Evolutionary conservation across 192 early-diverging fungal species (phyloP), one percentile per base, ranked within the genome.

Genomic region (Coemansia aciculifera): DNA sequence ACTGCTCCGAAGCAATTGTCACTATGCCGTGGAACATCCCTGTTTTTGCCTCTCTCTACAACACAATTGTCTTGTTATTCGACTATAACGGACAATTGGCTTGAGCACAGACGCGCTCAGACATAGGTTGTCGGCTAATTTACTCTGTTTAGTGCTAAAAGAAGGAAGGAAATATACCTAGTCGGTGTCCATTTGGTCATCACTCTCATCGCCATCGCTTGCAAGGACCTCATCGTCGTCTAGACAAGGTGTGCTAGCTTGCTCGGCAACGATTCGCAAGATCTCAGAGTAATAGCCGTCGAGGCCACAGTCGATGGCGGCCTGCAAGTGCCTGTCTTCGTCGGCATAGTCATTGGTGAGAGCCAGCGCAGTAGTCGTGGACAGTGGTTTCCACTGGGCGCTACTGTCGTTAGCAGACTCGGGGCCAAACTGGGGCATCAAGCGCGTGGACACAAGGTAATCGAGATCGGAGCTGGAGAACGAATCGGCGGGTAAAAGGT

Each of bases 211-310:
- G 39, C 65, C 32, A 44, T 68, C 51, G 29, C 59, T 29, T 23
- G 6, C 64, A 48, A 69, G n/a, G 11, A 32, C 12, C 8, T 66
- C 37, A 19, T 24, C 23, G 27, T 24, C 24, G 49, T 38, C n/a
- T 12, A 34, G 36, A 6, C 27, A 10, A 27, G 51, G 37, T 21
- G 9, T 27, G 32, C 27, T 36, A 23, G 32, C 15, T 36, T 63
- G 43, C 19, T 75, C 73, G 9, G 43, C 61, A 23, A 81, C 73
- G 10, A 71, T 75, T 31, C 71, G 73, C 63, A 76, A 11, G 6
- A 75, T 63, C 71, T 81, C 79, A 4, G 64, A 40, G 49, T 76
- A 81, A 46, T 76, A 81, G 7, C 40, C 57, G 2, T 49, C 44
- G 31, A 78, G 57, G n/a, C 71, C 68, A 59, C 59, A 51, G 15